Conservation (phyloP, 31 red algal species). For the Asparagopsis taxiformis region DNA sequence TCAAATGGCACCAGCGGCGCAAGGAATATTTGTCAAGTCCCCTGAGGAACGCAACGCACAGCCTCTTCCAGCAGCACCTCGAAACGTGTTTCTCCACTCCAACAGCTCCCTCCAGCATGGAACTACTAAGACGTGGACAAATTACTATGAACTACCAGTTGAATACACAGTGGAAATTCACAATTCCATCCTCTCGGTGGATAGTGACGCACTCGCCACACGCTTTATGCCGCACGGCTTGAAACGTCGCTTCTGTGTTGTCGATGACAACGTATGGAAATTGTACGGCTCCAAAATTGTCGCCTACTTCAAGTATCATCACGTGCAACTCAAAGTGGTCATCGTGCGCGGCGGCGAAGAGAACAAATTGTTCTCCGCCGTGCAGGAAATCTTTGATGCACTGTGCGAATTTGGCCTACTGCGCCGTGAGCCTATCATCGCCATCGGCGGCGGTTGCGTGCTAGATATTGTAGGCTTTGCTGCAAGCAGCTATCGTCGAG, state of each 20-base stretch:
- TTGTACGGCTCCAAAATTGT: constrained; percentile 61
- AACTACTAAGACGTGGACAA: constrained; percentile 61
- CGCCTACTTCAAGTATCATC: constrained; percentile 68
- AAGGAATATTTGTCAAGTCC: constrained; percentile 27
- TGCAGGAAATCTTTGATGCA: constrained; percentile 75
- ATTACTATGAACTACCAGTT: constrained; percentile 80
- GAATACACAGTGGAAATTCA: constrained; percentile 91
- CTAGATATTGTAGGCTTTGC: constrained; percentile 93
- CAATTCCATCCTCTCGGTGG: constrained; percentile 33
- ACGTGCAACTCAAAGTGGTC: constrained; percentile 36
- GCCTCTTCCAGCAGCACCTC: constrained; percentile 49
- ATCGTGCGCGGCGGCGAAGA: constrained; percentile 82
- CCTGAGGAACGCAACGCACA: constrained; percentile 13
- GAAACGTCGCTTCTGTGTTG: constrained; percentile 81
- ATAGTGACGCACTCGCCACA: constrained; percentile 67
- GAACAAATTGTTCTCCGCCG: constrained; percentile 73
- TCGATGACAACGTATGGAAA: constrained; percentile 67
- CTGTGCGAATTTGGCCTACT: constrained; percentile 86
- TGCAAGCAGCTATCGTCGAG: constrained; percentile 82
- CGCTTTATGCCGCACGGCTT: constrained; percentile 69
- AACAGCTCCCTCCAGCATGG: not conserved
- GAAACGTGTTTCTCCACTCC: constrained; percentile 65
- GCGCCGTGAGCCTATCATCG: constrained; percentile 92
- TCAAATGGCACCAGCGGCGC: constrained; percentile 55
- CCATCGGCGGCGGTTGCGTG: constrained; percentile 93